Conservation (phyloP, 2,329 filamentous ascomycete genomes). For the Tetracladium maxilliforme region DNA sequence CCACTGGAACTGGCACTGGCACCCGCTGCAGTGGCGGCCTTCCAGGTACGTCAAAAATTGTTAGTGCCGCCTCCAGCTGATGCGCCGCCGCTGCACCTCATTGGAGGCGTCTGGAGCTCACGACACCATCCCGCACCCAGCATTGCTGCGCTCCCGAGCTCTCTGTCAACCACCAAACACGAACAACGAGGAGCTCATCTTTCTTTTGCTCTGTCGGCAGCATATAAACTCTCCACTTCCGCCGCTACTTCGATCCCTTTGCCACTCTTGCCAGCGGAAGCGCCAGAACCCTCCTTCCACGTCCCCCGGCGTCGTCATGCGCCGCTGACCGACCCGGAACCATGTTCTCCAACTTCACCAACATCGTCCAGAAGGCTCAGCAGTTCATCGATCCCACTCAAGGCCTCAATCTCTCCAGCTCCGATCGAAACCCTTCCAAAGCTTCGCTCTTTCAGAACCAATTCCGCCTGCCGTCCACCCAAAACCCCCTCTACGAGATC, state of each 20-base stretch:
- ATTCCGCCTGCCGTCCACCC: slow-evolving; percentile 84
- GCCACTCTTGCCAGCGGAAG: too few species aligned
- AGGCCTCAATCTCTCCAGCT: slow-evolving; percentile 55
- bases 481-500: slow-evolving; percentile 92
- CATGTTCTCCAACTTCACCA: slow-evolving; percentile 56
- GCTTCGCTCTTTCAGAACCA: slow-evolving; percentile 87
- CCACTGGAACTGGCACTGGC: too few species aligned
- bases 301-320: background rate
- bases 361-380: slow-evolving; percentile 89
- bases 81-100: too few species aligned
- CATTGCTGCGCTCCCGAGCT: too few species aligned
- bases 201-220: slow-evolving; percentile 14
- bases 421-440: slow-evolving; percentile 77
- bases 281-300: background rate
- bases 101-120: too few species aligned
- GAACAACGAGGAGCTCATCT: slow-evolving; percentile 7
- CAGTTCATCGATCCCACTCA: slow-evolving; percentile 85
- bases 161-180: slow-evolving; percentile 6
- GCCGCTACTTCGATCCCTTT: background rate
- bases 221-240: background rate
- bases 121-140: too few species aligned
- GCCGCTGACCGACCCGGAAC: slow-evolving; percentile 10
- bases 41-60: too few species aligned
- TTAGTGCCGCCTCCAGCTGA: too few species aligned
- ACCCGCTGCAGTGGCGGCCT: too few species aligned